Evolutionary conservation across 495 filamentous ascomycete species (phyloP), one percentile per base, ranked within the genome.

Genomic region (Lophiotrema nucula): DNA sequence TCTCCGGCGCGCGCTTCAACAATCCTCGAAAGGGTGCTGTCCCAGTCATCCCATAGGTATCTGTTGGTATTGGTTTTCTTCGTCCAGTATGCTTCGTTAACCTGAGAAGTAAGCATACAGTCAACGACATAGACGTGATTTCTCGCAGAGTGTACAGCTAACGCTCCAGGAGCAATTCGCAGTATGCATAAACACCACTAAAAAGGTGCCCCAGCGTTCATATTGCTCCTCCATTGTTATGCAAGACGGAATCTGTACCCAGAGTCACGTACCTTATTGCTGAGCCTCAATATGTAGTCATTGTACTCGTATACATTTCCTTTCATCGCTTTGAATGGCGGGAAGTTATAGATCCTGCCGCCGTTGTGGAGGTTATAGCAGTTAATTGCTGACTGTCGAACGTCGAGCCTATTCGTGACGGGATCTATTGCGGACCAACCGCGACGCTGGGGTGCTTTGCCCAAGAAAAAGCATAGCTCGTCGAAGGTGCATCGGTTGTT

Each of bases 1-100:
- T 53, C 50, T 2, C 50, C 50, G n/a, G 50, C 35, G 21, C 50
- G 50, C 50, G 50, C 50, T 37, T 37, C 33, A 31, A 28, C 31
- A 18, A 53, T 53, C 33, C 28, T n/a, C 5, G 42, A 22, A 10
- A 5, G 18, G n/a, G 35, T 53, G 39, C 22, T 21, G 38, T 53
- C 50, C 6, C 42, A 43, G 22, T 53, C 50, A 2, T 53, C 13
- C 11, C 10, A 53, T 2, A 53, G 50, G 23, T 52, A 18, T 18
- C 15, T 38, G 31, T 52, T 52, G 28, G 3, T 16, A 33, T 24
- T 35, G 23, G 22, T 8, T 3, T 12, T 38, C n/a, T 52, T 4
- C 8, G 6, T 37, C 2, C 3, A 3, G 15, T 41, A 52, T 10
- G 22, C 28, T 13, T 19, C 12, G 33, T 21, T 16, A 6, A 43